Percentiles rank a stretch among this genome's conserved stretches.
phyloP scores from a whole-genome alignment of 2,329 filamentous ascomycete species.

The Achaetomium macrosporum region DNA sequence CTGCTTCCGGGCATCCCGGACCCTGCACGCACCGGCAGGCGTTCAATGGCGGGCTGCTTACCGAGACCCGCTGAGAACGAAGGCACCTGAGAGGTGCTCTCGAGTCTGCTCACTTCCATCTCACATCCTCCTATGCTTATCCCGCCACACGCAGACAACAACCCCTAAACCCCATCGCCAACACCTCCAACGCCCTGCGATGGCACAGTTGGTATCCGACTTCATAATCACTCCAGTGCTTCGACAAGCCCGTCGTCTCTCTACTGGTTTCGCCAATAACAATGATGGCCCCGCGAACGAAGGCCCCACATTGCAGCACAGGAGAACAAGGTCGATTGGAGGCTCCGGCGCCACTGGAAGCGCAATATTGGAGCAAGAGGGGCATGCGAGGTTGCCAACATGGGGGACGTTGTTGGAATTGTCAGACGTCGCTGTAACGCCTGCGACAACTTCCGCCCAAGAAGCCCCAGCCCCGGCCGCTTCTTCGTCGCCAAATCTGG shows the following conservation, averaged over 20 bases:
- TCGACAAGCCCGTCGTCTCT: constrained; percentile 60
- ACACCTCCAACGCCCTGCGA: constrained; percentile 28
- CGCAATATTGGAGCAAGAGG: constrained; percentile 23
- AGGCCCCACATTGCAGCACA: constrained; percentile 19
- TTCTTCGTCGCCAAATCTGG: not conserved
- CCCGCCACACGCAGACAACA: not conserved
- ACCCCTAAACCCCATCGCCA: not conserved
- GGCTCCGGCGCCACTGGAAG: constrained; percentile 19
- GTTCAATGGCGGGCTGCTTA: not conserved
- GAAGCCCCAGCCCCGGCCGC: not conserved
- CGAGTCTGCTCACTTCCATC: not conserved
- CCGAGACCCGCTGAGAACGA: not conserved
- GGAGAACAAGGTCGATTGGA: constrained; percentile 16
- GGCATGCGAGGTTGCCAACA: constrained; percentile 3
- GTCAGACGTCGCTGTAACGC: not conserved
- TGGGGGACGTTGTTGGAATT: not conserved
- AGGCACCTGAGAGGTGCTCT: not conserved
- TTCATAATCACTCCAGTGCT: constrained; percentile 62
- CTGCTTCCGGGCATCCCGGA: not conserved
- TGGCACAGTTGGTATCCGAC: constrained; percentile 59
- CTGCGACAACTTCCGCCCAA: not conserved
- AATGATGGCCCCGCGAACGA: constrained; percentile 30
- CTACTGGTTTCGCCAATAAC: constrained; percentile 35
- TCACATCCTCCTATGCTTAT: not conserved
- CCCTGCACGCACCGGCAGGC: not conserved